Evolutionary conservation across 2,329 filamentous ascomycete species (phyloP), one percentile per base, ranked within the genome.

Genomic region (Rhinocladiella mackenziei): DNA sequence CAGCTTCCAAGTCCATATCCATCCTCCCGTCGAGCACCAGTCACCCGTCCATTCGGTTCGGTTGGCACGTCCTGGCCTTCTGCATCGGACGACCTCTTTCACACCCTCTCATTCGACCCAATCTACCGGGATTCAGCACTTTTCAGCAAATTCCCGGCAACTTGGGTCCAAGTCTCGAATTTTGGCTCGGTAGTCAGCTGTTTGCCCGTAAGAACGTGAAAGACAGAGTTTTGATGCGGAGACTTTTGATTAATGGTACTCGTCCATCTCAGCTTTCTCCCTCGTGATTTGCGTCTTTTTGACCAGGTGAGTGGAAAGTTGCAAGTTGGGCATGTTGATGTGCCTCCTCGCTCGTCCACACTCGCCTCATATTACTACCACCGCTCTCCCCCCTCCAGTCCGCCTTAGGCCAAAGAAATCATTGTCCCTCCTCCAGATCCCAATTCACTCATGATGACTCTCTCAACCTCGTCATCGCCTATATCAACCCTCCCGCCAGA

Each of bases 401-500:
- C n/a, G n/a, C n/a, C n/a, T n/a, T n/a, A n/a, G n/a, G n/a, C n/a
- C n/a, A n/a, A n/a, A n/a, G n/a, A n/a, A n/a, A n/a, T n/a, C n/a
- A n/a, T n/a, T n/a, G n/a, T n/a, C n/a, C n/a, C n/a, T n/a, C n/a
- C 5, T n/a, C 28, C 11, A 5, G 5, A 30, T 30, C 9, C 20
- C n/a, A n/a, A n/a, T 18, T 29, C 17, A 14, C 19, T 13, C 13
- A 15, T 11, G 6, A 35, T 40, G 31, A 7, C 26, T 34, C 22
- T 15, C n/a, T 30, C 8, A 17, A 17, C 14, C 17, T 22, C 22
- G 9, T 11, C 30, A 29, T 23, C 28, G 11, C 19, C 20, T 11
- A 40, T 48, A 30, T 47, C 38, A 9, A 41, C 32, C 26, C 54
- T 66, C 17, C 63, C 63, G 1, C 37, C 58, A 18, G 63, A 66